Percentiles rank a stretch among this genome's conserved stretches.
Evolutionary conservation across 2,329 filamentous ascomycete genomes (phyloP).

Genomic region (Sarocladium oryzae): DNA sequence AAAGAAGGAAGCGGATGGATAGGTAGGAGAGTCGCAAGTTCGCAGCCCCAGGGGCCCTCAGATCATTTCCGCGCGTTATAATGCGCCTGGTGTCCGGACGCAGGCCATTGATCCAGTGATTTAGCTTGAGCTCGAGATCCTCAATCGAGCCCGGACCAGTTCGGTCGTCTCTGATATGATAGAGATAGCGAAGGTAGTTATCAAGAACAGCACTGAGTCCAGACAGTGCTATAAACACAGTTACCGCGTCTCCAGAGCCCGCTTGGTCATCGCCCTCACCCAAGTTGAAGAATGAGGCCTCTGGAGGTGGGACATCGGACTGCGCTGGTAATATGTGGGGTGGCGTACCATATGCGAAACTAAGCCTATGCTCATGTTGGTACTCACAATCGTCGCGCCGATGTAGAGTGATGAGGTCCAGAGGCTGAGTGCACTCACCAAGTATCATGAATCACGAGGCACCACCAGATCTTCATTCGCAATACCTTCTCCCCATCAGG

Average conservation of each 20-base stretch:
- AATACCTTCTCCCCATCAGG: slow-evolving; percentile 41
- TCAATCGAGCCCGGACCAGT: slow-evolving; percentile 2
- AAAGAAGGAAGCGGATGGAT: slow-evolving; percentile 31
- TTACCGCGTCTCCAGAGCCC: slow-evolving; percentile 17
- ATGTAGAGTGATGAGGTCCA: too few species aligned
- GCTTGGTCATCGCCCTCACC: neutral
- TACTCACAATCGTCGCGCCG: too few species aligned
- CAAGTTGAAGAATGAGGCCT: slow-evolving; percentile 5
- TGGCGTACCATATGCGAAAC: slow-evolving; percentile 39
- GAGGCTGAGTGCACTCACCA: slow-evolving; percentile 40
- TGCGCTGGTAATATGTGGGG: slow-evolving; percentile 32
- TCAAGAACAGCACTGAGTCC: slow-evolving; percentile 25
- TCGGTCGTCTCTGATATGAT: neutral
- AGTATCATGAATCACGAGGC: slow-evolving; percentile 45
- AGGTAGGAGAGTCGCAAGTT: slow-evolving; percentile 39
- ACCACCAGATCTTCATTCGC: slow-evolving; percentile 51
- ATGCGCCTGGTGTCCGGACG: slow-evolving; percentile 22
- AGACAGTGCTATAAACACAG: slow-evolving; percentile 31
- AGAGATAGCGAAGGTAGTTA: slow-evolving; percentile 1
- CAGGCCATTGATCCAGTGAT: slow-evolving; percentile 30
- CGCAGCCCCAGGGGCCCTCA: slow-evolving; percentile 29
- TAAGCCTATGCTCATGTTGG: slow-evolving; percentile 26
- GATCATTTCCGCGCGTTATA: slow-evolving; percentile 26
- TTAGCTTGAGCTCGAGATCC: slow-evolving; percentile 22
- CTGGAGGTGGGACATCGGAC: slow-evolving; percentile 34